A percentile compares a stretch with the other conserved stretches of the same genome.
phyloP scores from a whole-genome alignment of 1,284 basidiomycete genomes.

The Singerocomus inundabilis region DNA sequence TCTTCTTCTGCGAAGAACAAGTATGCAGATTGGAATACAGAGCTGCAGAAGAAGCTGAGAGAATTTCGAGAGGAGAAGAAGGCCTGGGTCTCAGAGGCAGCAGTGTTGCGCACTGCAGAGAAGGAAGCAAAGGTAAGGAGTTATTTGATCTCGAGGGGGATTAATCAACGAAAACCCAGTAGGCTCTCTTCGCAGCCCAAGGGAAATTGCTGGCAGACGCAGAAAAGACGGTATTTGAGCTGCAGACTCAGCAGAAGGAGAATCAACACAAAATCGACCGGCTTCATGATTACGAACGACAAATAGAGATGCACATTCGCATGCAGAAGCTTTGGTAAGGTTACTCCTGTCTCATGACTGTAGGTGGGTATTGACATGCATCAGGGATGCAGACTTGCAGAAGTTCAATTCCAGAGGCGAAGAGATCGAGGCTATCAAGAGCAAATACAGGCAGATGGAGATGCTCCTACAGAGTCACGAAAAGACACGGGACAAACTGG shows the following conservation, averaged over 20 bases:
- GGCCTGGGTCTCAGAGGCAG: constrained; percentile 60
- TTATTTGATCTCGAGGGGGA: neutral
- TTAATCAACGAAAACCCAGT: constrained; percentile 5
- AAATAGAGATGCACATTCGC: constrained; percentile 69
- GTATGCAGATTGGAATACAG: constrained; percentile 70
- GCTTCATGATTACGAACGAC: constrained; percentile 66
- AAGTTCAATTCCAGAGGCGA: constrained; percentile 65
- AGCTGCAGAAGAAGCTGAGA: constrained; percentile 64
- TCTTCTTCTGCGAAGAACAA: constrained; percentile 62
- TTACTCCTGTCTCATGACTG: neutral
- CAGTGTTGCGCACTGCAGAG: constrained; percentile 58
- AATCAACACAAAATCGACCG: constrained; percentile 72
- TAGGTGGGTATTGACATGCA: constrained; percentile 3
- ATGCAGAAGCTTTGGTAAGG: constrained; percentile 71
- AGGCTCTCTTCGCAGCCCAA: constrained; percentile 71
- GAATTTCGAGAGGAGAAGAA: constrained; percentile 69
- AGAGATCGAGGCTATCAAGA: constrained; percentile 53
- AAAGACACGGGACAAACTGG: constrained; percentile 47
- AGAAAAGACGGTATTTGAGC: constrained; percentile 53
- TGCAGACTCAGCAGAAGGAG: constrained; percentile 67
- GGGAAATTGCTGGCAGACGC: constrained; percentile 63
- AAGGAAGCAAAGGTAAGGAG: constrained; percentile 57
- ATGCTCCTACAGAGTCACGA: constrained; percentile 57
- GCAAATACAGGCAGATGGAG: constrained; percentile 61
- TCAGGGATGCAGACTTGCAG: constrained; percentile 70